A percentile compares a stretch with the other conserved stretches of the same genome.
Evolutionary conservation across 257 asterid genomes (phyloP).

Genomic region (Solanum peruvianum): DNA sequence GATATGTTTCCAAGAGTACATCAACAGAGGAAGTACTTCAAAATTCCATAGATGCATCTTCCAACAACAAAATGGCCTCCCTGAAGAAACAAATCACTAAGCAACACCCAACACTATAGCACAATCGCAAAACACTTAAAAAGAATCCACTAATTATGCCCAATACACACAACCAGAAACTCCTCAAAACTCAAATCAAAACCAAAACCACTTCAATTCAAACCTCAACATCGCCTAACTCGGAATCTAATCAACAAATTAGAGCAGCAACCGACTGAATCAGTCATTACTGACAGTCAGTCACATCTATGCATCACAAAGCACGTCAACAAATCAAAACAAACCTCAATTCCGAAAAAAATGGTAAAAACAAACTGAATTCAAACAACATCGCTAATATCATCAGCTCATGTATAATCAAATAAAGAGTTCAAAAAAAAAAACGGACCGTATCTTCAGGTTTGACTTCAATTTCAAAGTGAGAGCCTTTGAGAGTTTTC

Average conservation of each 20-base stretch:
- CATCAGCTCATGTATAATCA: background rate
- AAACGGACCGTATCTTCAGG: conserved; percentile 18
- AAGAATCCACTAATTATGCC: background rate
- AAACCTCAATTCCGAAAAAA: background rate
- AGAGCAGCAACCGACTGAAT: background rate
- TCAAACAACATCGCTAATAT: background rate
- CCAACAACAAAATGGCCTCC: background rate
- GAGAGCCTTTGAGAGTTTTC: conserved; percentile 29
- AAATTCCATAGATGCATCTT: background rate
- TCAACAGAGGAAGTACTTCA: background rate
- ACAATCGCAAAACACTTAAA: background rate
- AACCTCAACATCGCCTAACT: background rate
- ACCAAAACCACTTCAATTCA: background rate
- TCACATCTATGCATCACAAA: background rate
- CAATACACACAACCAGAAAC: background rate
- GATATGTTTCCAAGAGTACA: background rate
- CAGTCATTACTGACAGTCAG: background rate
- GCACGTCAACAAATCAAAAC: background rate
- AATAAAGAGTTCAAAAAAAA: background rate
- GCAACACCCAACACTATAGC: background rate
- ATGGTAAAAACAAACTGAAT: background rate
- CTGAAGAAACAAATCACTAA: background rate
- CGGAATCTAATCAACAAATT: background rate
- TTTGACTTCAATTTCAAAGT: conserved; percentile 23
- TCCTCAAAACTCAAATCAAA: background rate